A percentile compares a stretch with the other conserved stretches of the same genome.
Evolutionary conservation across 2,329 filamentous ascomycete genomes (phyloP).

Genomic region (Monilinia laxa): DNA sequence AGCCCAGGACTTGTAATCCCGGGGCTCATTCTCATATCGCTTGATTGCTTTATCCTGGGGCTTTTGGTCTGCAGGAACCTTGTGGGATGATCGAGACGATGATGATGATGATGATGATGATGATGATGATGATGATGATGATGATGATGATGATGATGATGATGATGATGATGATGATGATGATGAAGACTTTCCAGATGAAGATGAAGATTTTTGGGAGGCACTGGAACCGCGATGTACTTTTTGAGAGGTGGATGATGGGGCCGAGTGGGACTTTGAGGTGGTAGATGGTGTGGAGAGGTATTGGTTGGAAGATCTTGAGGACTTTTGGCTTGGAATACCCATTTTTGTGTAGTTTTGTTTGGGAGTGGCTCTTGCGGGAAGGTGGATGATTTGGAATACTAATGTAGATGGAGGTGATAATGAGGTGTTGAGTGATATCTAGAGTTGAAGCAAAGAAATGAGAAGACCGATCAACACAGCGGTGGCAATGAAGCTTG

Average conservation of each 20-base stretch:
- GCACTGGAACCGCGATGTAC: background rate
- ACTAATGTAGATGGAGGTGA: background rate
- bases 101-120: background rate
- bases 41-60: slow-evolving; percentile 5
- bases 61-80: background rate
- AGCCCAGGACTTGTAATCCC: slow-evolving; percentile 27
- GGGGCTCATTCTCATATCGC: slow-evolving; percentile 23
- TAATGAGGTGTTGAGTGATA: background rate
- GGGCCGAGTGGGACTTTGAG: slow-evolving; percentile 5
- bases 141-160: background rate
- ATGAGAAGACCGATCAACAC: background rate
- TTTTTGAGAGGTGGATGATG: slow-evolving; percentile 16
- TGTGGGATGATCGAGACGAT: background rate
- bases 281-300: slow-evolving; percentile 3
- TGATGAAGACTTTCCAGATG: background rate
- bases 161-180: background rate
- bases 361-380: background rate
- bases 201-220: background rate
- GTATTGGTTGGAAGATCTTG: slow-evolving; percentile 2
- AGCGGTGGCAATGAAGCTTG: background rate
- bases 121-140: background rate
- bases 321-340: slow-evolving; percentile 7
- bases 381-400: background rate
- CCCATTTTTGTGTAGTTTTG: background rate
- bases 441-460: background rate